Percentiles rank a stretch among this genome's conserved stretches.
phyloP scores from a whole-genome alignment of 2,329 filamentous ascomycete species.

The Pseudovirgaria hyperparasitica region DNA sequence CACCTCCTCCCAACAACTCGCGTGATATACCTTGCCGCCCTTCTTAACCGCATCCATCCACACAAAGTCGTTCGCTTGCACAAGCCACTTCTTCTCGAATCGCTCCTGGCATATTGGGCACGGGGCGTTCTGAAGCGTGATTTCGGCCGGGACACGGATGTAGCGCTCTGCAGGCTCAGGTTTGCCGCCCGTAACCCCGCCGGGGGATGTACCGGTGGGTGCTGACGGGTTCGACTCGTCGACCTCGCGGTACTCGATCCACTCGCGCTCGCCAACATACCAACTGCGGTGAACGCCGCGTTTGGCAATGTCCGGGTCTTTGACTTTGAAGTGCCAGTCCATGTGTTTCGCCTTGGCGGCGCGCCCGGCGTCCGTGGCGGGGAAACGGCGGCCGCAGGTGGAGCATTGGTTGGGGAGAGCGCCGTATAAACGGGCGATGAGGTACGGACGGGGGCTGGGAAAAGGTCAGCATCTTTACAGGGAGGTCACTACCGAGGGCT shows the following conservation, averaged over 20 bases:
- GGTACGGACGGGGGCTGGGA: conserved; percentile 55
- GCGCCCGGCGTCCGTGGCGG: conserved; percentile 61
- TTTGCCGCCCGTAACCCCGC: conserved; percentile 27
- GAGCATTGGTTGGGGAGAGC: conserved; percentile 76
- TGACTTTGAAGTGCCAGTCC: conserved; percentile 96
- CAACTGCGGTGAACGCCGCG: conserved; percentile 83
- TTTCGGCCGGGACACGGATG: conserved; percentile 72
- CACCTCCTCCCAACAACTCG: conserved; percentile 69
- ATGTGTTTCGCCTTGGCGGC: conserved; percentile 83
- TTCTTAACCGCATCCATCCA: conserved; percentile 82
- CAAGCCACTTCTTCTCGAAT: conserved; percentile 84
- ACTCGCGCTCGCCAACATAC: conserved; percentile 89
- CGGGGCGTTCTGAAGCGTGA: conserved; percentile 57
- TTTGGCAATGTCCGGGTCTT: conserved; percentile 76
- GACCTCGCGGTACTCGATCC: conserved; percentile 73
- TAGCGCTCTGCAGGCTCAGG: conserved; percentile 53
- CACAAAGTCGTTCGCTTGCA: conserved; percentile 90
- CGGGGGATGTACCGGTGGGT: conserved; percentile 15
- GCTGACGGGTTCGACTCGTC: conserved; percentile 45
- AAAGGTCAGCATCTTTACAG: conserved; percentile 1
- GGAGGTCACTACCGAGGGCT: conserved; percentile 17
- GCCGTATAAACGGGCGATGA: conserved; percentile 66
- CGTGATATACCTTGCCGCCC: conserved; percentile 73
- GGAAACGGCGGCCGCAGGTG: conserved; percentile 83
- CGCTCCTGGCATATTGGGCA: conserved; percentile 95